Evolutionary conservation across 208 protist genomes (phyloP).

Genomic region (Phytomonas serpens): DNA sequence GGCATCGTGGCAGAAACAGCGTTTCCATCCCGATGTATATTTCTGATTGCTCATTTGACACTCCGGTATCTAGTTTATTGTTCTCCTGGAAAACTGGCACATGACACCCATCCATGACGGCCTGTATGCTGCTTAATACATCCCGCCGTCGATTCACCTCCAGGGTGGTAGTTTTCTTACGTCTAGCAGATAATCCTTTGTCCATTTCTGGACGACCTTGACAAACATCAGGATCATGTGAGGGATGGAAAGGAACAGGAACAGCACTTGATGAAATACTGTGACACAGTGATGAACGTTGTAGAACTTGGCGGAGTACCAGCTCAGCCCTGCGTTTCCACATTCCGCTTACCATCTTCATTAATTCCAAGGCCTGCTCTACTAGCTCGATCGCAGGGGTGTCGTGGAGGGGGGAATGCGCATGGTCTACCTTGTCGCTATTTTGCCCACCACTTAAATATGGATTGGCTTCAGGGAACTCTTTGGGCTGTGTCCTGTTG

Average conservation of each 20-base stretch:
- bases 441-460: background rate
- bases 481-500: background rate
- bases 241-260: background rate
- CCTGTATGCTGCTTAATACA: background rate
- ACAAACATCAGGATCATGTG: background rate
- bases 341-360: background rate
- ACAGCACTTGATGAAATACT: background rate
- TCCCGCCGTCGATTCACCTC: background rate
- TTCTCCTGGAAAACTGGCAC: background rate
- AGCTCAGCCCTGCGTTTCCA: background rate
- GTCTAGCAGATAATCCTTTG: background rate
- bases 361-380: background rate
- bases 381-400: background rate
- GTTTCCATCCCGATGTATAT: background rate
- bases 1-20: background rate
- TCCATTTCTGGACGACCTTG: background rate
- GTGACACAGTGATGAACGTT: background rate
- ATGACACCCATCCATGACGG: background rate
- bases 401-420: background rate
- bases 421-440: background rate
- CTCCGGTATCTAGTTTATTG: background rate
- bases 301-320: background rate
- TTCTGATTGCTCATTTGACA: background rate
- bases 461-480: background rate
- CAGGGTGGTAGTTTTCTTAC: background rate